Evolutionary conservation across 257 asterid species (phyloP), one percentile per base, ranked within the genome.

Genomic region (Cynanchum wilfordii): DNA sequence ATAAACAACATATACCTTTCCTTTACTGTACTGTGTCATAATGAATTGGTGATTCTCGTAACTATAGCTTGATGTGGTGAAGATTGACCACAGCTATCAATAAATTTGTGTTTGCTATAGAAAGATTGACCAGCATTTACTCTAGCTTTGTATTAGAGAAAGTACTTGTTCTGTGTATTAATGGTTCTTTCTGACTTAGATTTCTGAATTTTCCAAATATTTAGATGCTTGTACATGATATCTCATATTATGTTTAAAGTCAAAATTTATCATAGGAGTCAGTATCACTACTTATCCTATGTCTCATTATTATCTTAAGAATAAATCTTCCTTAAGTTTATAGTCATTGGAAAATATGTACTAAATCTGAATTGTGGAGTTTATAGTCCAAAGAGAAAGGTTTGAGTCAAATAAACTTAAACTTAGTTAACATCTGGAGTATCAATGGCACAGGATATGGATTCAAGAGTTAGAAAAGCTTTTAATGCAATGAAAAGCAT

Each of bases 401-500:
- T 25, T 45, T 55, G 20, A 33, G 33, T 45, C 71, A 29, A n/a
- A 56, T 47, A 13, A 56, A 42, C 7, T 47, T 60, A 45, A 8
- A 16, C n/a, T 24, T n/a, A 19, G 38, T 36, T 5, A 25, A 20
- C 51, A 3, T 51, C n/a, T 63, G 15, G 58, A 70, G 72, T 12
- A 24, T 67, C 45, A 56, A 82, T 87, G 93, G 70, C 81, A 29
- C 58, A 67, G 30, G 72, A 42, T 29, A 27, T 19, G 9, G 75
- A 77, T 47, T 73, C 70, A 44, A 75, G 80, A 42, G 1, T 71
- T 59, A 0, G 9, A 4, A 86, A 78, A 19, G 95, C 96, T n/a
- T 65, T 40, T 24, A 6, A 0, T 10, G 89, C 89, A 20, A 90
- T 90, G 96, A 76, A 20, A 81, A 44, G 12, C 19, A 52, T 90